Conservation (phyloP, 1,139 yeast species). For the Citeromyces siamensis region DNA sequence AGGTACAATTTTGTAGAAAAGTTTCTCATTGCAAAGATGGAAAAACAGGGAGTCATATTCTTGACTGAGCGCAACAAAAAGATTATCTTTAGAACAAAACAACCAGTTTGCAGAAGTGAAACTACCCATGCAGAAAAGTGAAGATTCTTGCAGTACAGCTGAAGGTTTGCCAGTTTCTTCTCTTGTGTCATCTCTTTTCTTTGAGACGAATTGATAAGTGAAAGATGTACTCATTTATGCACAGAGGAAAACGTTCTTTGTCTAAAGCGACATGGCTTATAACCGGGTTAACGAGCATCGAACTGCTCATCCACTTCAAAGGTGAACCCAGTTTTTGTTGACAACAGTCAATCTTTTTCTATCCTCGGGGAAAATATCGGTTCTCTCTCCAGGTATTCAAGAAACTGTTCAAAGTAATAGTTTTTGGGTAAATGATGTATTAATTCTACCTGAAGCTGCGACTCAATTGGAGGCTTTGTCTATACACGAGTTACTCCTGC, state of each 20-base stretch:
- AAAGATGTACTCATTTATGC: background rate
- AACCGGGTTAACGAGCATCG: too few relatives aligned
- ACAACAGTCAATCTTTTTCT: background rate
- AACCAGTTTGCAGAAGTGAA: background rate
- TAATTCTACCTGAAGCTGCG: too few relatives aligned
- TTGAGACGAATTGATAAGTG: background rate
- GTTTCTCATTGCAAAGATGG: background rate
- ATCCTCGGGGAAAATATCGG: background rate
- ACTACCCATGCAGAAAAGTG: background rate
- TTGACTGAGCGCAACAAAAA: background rate
- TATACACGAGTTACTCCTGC: too few relatives aligned
- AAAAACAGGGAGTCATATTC: background rate
- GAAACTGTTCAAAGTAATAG: too few relatives aligned
- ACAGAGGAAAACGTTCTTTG: background rate
- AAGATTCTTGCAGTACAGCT: background rate
- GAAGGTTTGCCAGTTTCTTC: background rate
- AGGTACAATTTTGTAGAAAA: background rate
- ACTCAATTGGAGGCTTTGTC: too few relatives aligned
- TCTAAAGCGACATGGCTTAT: background rate
- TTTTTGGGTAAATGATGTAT: too few relatives aligned
- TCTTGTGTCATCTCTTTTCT: too few relatives aligned
- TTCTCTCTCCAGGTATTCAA: too few relatives aligned
- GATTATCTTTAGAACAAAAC: background rate
- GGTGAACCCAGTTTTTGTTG: too few relatives aligned
- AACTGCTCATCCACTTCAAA: too few relatives aligned